Evolutionary conservation across 495 filamentous ascomycete species (phyloP), one percentile per base, ranked within the genome.

Genomic region (Penicillium lividum): DNA sequence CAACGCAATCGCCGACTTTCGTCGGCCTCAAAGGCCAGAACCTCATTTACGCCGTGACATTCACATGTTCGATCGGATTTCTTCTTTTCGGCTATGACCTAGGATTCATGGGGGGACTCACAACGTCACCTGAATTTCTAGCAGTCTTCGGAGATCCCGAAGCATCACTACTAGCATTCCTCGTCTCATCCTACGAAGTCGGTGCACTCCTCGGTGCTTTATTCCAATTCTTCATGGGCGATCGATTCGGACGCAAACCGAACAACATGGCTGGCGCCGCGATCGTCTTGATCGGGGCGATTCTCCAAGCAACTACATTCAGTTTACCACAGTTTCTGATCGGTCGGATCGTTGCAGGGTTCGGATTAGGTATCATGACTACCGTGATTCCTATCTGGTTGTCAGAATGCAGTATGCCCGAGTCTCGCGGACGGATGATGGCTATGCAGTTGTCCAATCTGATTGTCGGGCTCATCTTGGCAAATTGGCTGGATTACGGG

Each of bases 381-480:
- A 80, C 87, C 10, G 88, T 87, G 15, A 88, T 86, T 3, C 89
- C 87, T 1, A 82, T 84, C 29, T 90, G 89, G 62, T 82, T 89
- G 22, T 83, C 85, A 6, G 89, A 91, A 67, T 89, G 68, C 44
- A 61, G 80, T 81, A 27, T 87, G 87, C 61, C 87, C 84, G 9
- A 82, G 80, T 18, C 83, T 61, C 81, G 88, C 52, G 86, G 85
- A 5, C 80, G 84, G 9, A 69, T 90, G n/a, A 83, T 82, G 44
- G 80, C 77, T 40, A 77, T 81, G 68, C 58, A 65, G 30, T 31
- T 61, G 15, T 61, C 59, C 1, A 65, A 61, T 40, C 25, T 62
- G 29, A 65, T 65, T 43, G 56, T 61, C 18, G 62, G 62, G 4
- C 27, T 65, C 11, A 61, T 61, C 8, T 42, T 65, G 7, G 54